A percentile compares a stretch with the other conserved stretches of the same genome.
These are phyloP conservation scores for Priceomyces haplophilus DNA, from an alignment of 805 yeast genomes.

Conservation along the genomic window DNA sequence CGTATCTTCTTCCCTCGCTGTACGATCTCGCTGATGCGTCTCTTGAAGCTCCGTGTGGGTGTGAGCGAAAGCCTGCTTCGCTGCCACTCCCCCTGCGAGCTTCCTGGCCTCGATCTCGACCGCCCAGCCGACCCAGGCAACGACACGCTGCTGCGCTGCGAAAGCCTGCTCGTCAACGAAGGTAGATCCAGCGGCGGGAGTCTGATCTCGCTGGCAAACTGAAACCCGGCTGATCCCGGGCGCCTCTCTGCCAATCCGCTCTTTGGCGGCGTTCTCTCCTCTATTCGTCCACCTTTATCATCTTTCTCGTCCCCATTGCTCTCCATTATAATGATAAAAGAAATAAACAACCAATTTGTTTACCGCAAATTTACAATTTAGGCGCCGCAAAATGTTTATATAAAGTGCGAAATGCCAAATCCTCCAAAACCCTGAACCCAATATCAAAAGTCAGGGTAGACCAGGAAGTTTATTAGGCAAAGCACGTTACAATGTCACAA, in stretches of 20 bases:
- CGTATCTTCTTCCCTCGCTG: conserved; percentile 9
- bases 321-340: background rate
- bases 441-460: too few relatives aligned
- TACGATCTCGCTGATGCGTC: conserved; percentile 9
- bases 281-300: conserved; percentile 10
- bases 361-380: background rate
- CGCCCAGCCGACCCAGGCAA: conserved; percentile 7
- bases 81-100: conserved; percentile 5
- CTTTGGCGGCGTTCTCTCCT: conserved; percentile 21
- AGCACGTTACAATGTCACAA: background rate
- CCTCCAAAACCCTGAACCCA: too few relatives aligned
- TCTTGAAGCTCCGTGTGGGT: conserved; percentile 9
- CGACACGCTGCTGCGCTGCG: conserved; percentile 6
- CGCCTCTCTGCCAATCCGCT: background rate
- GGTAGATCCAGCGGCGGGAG: conserved; percentile 12
- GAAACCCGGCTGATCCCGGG: background rate
- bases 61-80: conserved; percentile 3
- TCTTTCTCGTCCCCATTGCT: background rate
- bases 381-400: background rate
- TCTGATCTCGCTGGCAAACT: conserved; percentile 3
- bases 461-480: background rate
- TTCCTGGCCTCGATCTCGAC: conserved; percentile 4
- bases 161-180: conserved; percentile 7
- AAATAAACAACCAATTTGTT: background rate
- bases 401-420: conserved; percentile 1